phyloP scores from a whole-genome alignment of 2,329 filamentous ascomycete species.

The Curvularia lunata region DNA sequence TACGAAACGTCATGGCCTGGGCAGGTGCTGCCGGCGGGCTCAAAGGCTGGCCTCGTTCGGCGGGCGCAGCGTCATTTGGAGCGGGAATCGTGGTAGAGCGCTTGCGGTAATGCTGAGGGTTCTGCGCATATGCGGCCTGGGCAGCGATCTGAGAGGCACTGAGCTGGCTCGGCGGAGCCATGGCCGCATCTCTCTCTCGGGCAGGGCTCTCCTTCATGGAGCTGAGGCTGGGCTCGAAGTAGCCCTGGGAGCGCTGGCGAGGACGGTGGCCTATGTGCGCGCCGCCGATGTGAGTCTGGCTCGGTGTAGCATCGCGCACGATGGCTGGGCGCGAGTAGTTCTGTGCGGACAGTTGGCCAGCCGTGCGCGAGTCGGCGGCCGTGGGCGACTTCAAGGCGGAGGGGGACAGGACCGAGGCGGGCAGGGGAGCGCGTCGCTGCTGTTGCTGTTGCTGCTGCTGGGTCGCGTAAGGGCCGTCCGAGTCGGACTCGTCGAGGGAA shows the following conservation, averaged over 20 bases:
- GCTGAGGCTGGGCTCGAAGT: constrained; percentile 76
- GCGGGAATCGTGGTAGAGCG: constrained; percentile 76
- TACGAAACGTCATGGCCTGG: constrained; percentile 49
- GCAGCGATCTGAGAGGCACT: constrained; percentile 80
- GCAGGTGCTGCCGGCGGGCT: constrained; percentile 62
- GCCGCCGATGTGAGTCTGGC: constrained; percentile 39
- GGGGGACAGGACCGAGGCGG: constrained; percentile 29
- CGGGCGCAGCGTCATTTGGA: constrained; percentile 47
- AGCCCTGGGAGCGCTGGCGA: constrained; percentile 75
- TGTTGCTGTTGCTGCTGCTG: constrained; percentile 35
- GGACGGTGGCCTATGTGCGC: constrained; percentile 60
- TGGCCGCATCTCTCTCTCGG: constrained; percentile 47
- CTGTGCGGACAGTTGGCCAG: constrained; percentile 23
- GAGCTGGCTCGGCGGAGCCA: constrained; percentile 51
- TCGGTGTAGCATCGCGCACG: constrained; percentile 46
- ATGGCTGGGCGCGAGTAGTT: constrained; percentile 49
- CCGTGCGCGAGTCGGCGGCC: constrained; percentile 27
- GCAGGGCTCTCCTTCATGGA: constrained; percentile 62
- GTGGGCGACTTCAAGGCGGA: constrained; percentile 24
- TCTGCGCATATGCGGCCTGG: constrained; percentile 75
- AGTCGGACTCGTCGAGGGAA: constrained; percentile 44
- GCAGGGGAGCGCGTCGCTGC: constrained; percentile 47
- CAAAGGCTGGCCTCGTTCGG: constrained; percentile 53
- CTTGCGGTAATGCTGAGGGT: constrained; percentile 63
- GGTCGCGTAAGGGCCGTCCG: constrained; percentile 51